A percentile compares a stretch with the other conserved stretches of the same genome.
phyloP scores from a whole-genome alignment of 2,329 filamentous ascomycete species.

The Xylaria sp. region DNA sequence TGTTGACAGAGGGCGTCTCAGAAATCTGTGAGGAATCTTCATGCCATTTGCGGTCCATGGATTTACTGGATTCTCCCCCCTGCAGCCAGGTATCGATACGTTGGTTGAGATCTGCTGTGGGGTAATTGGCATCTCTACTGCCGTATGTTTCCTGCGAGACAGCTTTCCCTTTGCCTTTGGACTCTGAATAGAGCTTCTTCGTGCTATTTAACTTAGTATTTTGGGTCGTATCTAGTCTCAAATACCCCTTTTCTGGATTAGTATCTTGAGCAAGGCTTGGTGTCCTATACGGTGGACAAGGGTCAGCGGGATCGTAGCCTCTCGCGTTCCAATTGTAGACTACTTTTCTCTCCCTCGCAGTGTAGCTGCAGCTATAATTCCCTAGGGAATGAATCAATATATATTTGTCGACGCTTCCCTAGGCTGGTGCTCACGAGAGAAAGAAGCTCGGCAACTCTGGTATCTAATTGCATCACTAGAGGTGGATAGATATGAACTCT shows the following conservation, averaged over 20 bases:
- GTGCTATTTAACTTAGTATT: neutral
- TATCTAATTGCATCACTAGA: neutral
- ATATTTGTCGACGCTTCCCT: neutral
- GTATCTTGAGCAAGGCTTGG: neutral
- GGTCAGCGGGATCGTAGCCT: conserved; percentile 1
- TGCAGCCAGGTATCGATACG: neutral
- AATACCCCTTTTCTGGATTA: neutral
- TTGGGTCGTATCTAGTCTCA: neutral
- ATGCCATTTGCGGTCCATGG: neutral
- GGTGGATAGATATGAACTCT: neutral
- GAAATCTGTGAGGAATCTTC: neutral
- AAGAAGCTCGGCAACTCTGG: neutral
- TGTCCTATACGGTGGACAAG: neutral
- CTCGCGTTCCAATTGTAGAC: conserved; percentile 6
- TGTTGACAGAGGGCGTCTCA: neutral
- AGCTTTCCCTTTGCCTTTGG: neutral
- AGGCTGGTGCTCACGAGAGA: neutral
- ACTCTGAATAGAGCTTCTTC: neutral
- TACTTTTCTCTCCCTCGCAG: neutral
- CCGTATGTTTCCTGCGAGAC: neutral
- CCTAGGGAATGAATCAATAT: neutral
- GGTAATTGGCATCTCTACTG: neutral
- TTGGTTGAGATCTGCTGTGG: neutral
- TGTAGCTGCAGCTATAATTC: neutral
- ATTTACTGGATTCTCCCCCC: neutral